These are phyloP conservation scores for Elsinoe necatrix DNA, from an alignment of 2,329 filamentous ascomycete genomes.

Conservation along the genomic window DNA sequence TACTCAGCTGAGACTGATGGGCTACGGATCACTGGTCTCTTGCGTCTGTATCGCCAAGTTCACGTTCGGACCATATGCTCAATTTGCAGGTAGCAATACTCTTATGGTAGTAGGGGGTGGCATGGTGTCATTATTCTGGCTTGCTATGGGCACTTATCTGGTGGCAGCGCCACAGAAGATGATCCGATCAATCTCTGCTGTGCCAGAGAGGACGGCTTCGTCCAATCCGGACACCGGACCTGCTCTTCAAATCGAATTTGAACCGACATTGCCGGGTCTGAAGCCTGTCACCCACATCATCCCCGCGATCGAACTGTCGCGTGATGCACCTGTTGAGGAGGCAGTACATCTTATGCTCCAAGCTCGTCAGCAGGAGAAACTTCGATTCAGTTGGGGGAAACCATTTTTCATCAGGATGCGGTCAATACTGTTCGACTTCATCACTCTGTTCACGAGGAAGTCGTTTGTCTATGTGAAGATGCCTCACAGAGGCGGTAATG, in stretches of 20 bases:
- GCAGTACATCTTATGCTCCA: not conserved
- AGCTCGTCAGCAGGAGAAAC: slow-evolving; percentile 2
- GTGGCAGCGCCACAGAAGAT: slow-evolving; percentile 11
- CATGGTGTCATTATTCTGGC: not conserved
- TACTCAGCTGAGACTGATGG: not conserved
- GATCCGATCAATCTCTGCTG: slow-evolving; percentile 11
- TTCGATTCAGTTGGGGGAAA: slow-evolving; percentile 13
- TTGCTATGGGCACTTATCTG: slow-evolving; percentile 1
- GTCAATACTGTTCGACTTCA: slow-evolving; percentile 6
- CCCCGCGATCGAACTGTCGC: slow-evolving; percentile 1
- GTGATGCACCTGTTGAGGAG: not conserved
- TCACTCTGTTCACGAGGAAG: slow-evolving; percentile 11
- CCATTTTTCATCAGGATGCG: slow-evolving; percentile 6
- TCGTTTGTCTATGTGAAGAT: slow-evolving; percentile 9
- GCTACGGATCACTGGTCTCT: slow-evolving; percentile 4
- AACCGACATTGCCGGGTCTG: slow-evolving; percentile 2
- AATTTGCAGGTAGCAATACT: slow-evolving; percentile 6
- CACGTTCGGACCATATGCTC: slow-evolving; percentile 3
- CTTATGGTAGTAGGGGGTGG: not conserved
- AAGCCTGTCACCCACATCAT: not conserved
- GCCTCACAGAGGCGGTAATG: not conserved
- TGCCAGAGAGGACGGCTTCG: slow-evolving; percentile 4
- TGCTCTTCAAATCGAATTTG: not conserved
- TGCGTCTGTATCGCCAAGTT: slow-evolving; percentile 9
- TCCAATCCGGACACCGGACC: not conserved